Conservation (phyloP, 352 stramenopile genomes). For the Globisporangium abappressorium region DNA sequence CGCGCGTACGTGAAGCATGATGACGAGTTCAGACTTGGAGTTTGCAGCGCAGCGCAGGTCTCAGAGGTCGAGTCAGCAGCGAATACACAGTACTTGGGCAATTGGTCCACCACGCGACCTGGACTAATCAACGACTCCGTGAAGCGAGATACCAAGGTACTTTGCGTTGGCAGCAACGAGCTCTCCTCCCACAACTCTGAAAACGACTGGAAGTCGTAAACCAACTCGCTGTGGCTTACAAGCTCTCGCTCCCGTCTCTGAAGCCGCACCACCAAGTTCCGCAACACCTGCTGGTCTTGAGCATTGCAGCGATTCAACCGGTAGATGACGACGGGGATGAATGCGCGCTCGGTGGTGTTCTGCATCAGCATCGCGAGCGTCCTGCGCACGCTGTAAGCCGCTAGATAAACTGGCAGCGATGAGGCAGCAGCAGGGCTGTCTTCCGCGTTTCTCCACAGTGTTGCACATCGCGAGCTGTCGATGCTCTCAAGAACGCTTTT, state of each 20-base stretch:
- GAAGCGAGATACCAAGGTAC: constrained; percentile 39
- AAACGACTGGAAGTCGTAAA: constrained; percentile 66
- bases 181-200: constrained; percentile 65
- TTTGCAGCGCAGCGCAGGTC: neutral
- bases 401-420: neutral
- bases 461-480: constrained; percentile 2
- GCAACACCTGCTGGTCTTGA: constrained; percentile 42
- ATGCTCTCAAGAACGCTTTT: constrained; percentile 34
- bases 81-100: constrained; percentile 62
- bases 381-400: neutral
- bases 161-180: constrained; percentile 32
- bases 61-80: constrained; percentile 8
- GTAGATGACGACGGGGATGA: constrained; percentile 54
- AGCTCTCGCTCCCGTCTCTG: constrained; percentile 9
- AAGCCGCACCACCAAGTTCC: constrained; percentile 28
- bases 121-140: constrained; percentile 36
- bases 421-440: neutral
- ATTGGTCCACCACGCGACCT: constrained; percentile 35
- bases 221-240: neutral
- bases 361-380: constrained; percentile 46
- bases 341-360: constrained; percentile 34
- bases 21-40: neutral
- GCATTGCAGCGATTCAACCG: constrained; percentile 47
- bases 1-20: constrained; percentile 19
- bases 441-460: neutral